Conservation (phyloP, 2,329 filamentous ascomycete genomes). For the Coniochaeta sp. region DNA sequence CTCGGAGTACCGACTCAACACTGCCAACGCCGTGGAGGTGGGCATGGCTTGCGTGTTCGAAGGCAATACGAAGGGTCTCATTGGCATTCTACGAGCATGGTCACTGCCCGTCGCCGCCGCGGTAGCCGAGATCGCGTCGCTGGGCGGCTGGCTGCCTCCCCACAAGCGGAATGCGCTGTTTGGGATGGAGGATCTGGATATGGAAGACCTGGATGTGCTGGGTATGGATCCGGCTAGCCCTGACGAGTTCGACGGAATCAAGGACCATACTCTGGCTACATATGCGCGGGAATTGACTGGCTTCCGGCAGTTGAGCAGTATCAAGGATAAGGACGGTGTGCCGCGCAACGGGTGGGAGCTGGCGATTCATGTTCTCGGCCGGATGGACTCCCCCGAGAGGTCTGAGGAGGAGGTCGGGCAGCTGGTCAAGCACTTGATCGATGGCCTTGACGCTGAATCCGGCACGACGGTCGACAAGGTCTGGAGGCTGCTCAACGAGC, state of each 20-base stretch:
- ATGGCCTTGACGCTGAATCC: conserved; percentile 55
- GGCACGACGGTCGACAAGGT: conserved; percentile 72
- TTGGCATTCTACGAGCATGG: conserved; percentile 70
- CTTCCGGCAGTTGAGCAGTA: conserved; percentile 39
- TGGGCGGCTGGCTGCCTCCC: conserved; percentile 73
- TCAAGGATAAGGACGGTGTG: conserved; percentile 21
- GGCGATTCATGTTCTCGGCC: conserved; percentile 72
- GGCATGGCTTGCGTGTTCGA: conserved; percentile 77
- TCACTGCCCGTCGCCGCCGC: conserved; percentile 73
- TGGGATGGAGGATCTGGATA: conserved; percentile 62
- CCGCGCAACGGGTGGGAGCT: conserved; percentile 78
- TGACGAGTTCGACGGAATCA: conserved; percentile 57
- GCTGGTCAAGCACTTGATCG: conserved; percentile 62
- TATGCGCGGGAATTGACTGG: conserved; percentile 66
- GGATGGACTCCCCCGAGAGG: conserved; percentile 66
- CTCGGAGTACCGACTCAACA: conserved; percentile 71
- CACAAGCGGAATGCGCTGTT: conserved; percentile 46
- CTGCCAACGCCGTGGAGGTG: conserved; percentile 69
- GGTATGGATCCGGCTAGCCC: conserved; percentile 55
- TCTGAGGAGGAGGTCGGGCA: conserved; percentile 69
- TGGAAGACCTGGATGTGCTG: conserved; percentile 79
- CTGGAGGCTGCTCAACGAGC: conserved; percentile 67
- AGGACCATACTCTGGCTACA: conserved; percentile 69
- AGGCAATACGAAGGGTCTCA: conserved; percentile 68
- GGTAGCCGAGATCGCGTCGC: conserved; percentile 75